Percentiles rank a stretch among this genome's conserved stretches.
These are phyloP conservation scores for Coniella vitis DNA, from an alignment of 2,329 filamentous ascomycete species.

Conservation along the genomic window DNA sequence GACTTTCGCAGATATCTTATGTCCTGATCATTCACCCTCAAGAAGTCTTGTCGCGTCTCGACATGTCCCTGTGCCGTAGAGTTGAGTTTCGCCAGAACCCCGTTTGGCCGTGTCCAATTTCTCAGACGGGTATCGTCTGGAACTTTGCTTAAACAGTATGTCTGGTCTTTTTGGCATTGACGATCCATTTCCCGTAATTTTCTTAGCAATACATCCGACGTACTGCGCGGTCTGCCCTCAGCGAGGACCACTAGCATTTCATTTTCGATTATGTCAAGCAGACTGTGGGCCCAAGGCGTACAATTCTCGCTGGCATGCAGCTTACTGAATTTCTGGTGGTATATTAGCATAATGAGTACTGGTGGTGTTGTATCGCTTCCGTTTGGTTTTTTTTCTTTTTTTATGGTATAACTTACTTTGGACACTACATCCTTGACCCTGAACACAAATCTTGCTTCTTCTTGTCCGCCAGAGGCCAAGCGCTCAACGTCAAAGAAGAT, in stretches of 20 bases:
- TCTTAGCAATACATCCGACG: not conserved
- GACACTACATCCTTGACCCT: constrained; percentile 5
- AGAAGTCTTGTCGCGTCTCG: too few species aligned
- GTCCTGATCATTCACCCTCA: too few species aligned
- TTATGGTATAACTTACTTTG: not conserved
- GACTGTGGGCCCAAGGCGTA: not conserved
- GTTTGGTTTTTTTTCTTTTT: too few species aligned
- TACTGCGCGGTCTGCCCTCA: not conserved
- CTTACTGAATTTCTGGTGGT: constrained; percentile 1
- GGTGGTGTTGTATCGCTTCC: too few species aligned
- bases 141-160: not conserved
- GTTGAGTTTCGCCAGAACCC: not conserved
- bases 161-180: not conserved
- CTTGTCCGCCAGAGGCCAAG: too few species aligned
- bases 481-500: constrained; percentile 6
- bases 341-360: not conserved
- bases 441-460: not conserved
- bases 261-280: not conserved
- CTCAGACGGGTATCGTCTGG: not conserved
- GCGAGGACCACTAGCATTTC: constrained; percentile 3
- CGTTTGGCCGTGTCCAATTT: not conserved
- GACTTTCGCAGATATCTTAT: too few species aligned
- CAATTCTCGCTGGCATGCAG: not conserved
- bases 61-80: not conserved
- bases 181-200: not conserved